Base-by-base conservation (phyloP, 73 alveolate genomes). In the Paramecium primaurelia region DNA sequence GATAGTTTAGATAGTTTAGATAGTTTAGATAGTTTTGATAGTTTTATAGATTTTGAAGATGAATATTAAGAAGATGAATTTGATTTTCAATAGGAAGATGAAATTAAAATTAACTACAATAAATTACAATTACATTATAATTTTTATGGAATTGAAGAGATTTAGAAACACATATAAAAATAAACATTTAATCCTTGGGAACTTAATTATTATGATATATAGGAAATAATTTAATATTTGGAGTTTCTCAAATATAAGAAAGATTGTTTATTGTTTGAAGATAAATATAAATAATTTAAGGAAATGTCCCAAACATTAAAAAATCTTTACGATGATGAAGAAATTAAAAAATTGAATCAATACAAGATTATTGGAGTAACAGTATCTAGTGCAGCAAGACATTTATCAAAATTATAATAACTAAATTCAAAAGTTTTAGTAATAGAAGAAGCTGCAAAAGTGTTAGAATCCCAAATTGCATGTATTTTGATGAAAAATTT, bases 391-490 rank as follows among this genome's bases (percentile, higher is more conserved):
- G 90, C 95, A 42, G 96, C 98, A 9, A 97, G 94, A 93, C 94
- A 94, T 59, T 59, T 91, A 38, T 93, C 94, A 12, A 86, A 93
- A 44, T 77, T 97, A 58, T 96, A 92, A 73, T 89, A 94, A 71
- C 88, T 92, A 83, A 94, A 95, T 36, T 93, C 92, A 86, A 96
- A 94, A 38, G 95, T 96, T 2, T 92, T 96, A 75, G 93, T 97
- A 14, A 95, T 97, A 3, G 99, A 97, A 91, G 99, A 97, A 92
- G 99, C 99, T 1, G 99, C 98, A 8, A 98, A 97, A 93, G 98
- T 97, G 42, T 92, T 96, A 58, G 99, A 97, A 93, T 94, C 98
- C 22, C 98, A 96, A 58, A 92, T 93, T 8, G 71, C 94, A n/a
- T 89, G 98, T 6, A 77, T 96, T n/a, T 80, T 97, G 77, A 86